Evolutionary conservation across 768 basidiomycete species (phyloP).

Genomic region (Mycena metata): DNA sequence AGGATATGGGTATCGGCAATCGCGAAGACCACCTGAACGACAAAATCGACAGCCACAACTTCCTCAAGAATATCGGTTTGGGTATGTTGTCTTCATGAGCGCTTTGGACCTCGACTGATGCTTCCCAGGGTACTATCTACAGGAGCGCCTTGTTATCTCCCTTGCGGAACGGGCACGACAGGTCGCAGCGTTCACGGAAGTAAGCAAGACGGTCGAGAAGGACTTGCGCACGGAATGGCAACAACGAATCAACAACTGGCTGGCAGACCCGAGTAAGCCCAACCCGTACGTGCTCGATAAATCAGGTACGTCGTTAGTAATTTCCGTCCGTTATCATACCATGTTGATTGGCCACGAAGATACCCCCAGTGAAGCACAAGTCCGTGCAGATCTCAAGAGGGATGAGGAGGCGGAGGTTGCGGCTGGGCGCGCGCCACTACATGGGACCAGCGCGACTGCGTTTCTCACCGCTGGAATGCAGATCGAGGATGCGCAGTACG

Average conservation of each 20-base stretch:
- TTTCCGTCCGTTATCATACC: not conserved
- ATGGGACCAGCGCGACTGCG: constrained; percentile 16
- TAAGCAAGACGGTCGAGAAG: constrained; percentile 6
- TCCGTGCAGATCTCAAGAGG: constrained; percentile 11
- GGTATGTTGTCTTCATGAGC: not conserved
- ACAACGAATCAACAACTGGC: constrained; percentile 4
- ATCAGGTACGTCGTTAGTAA: not conserved
- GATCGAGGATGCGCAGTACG: constrained; percentile 28
- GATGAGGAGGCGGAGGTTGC: constrained; percentile 1
- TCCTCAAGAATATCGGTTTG: constrained; percentile 12
- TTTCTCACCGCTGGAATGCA: constrained; percentile 24
- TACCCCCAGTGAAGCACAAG: constrained; percentile 18
- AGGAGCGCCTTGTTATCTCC: constrained; percentile 1
- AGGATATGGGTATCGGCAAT: not conserved
- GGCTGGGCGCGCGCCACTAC: not conserved
- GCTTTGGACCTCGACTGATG: too few relatives aligned
- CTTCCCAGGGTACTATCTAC: too few relatives aligned
- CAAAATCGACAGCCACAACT: constrained; percentile 6
- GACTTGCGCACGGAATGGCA: constrained; percentile 4
- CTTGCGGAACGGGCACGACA: constrained; percentile 3
- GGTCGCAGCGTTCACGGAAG: not conserved
- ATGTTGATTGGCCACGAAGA: too few relatives aligned
- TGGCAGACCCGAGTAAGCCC: constrained; percentile 9
- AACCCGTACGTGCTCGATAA: constrained; percentile 15
- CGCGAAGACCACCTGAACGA: not conserved